Evolutionary conservation across 169 alveolate species (phyloP).

Genomic region (Plasmodium vivax): DNA sequence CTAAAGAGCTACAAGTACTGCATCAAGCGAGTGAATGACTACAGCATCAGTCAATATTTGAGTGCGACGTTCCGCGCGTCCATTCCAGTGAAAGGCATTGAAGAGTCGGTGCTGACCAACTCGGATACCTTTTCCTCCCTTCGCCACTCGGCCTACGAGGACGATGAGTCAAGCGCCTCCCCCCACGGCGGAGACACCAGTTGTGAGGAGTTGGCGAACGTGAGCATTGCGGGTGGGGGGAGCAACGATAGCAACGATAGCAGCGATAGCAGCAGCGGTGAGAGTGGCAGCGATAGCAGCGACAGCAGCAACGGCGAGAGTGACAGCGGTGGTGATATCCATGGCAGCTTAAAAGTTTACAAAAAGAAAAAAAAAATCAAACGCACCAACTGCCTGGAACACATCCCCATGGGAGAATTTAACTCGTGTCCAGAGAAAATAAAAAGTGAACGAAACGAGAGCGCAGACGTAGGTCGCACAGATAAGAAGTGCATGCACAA

Average conservation of each 20-base stretch:
- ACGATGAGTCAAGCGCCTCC: constrained; percentile 22
- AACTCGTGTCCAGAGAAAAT: neutral
- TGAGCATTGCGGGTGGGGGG: neutral
- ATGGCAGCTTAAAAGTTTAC: constrained; percentile 5
- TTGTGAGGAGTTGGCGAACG: neutral
- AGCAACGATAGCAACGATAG: no score
- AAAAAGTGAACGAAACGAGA: constrained; percentile 30
- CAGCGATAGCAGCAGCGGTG: no score
- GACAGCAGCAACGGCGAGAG: no score
- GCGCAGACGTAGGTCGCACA: constrained; percentile 20
- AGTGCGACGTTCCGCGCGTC: constrained; percentile 36
- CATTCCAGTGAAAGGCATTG: constrained; percentile 38
- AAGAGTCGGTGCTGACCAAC: constrained; percentile 43
- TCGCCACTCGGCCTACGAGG: constrained; percentile 18
- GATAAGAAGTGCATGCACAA: neutral
- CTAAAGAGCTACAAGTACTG: constrained; percentile 32
- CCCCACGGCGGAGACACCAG: constrained; percentile 9
- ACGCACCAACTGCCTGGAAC: constrained; percentile 1
- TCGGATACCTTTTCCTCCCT: constrained; percentile 68
- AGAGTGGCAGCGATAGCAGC: neutral
- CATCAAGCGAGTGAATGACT: constrained; percentile 57
- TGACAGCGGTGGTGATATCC: no score
- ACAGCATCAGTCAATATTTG: constrained; percentile 44
- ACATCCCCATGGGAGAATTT: neutral
- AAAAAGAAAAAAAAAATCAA: constrained; percentile 11